Conservation (phyloP, 1,284 basidiomycete species). For the Trametes versicolor region DNA sequence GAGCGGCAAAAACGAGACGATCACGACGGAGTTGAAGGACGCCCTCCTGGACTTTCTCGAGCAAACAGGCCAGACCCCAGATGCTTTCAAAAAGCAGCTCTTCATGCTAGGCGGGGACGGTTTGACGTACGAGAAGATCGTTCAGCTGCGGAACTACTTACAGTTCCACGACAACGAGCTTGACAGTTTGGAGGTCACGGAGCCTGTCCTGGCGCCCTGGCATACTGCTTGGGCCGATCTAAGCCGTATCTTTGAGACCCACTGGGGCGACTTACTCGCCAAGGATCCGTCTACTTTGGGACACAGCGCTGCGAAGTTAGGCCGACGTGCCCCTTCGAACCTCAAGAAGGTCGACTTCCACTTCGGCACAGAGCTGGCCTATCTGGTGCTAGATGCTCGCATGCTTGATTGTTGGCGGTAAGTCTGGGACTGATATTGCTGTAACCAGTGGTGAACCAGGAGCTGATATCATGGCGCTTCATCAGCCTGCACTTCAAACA, state of each 20-base stretch:
- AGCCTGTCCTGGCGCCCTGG: constrained; percentile 40
- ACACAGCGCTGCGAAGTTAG: no score
- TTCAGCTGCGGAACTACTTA: constrained; percentile 44
- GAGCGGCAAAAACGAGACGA: no score
- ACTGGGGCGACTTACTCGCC: constrained; percentile 35
- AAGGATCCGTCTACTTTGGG: constrained; percentile 35
- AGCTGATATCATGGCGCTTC: no score
- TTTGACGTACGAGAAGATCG: constrained; percentile 45
- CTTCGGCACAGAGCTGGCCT: constrained; percentile 37
- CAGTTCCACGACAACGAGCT: constrained; percentile 42
- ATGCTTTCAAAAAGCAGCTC: neutral
- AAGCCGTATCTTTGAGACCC: constrained; percentile 33
- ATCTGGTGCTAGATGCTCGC: constrained; percentile 39
- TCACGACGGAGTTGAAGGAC: no score
- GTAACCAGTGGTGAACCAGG: neutral
- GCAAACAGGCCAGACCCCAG: no score
- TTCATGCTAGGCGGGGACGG: constrained; percentile 37
- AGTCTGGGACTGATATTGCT: constrained; percentile 3
- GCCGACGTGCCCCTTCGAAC: no score
- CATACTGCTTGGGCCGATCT: constrained; percentile 42
- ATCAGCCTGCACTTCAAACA: neutral
- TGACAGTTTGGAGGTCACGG: constrained; percentile 25
- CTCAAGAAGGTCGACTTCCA: constrained; percentile 1
- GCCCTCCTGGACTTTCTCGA: no score
- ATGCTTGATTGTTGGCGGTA: constrained; percentile 46